Evolutionary conservation across 768 basidiomycete species (phyloP), one percentile per base, ranked within the genome.

Genomic region (Heimioporus sp.): DNA sequence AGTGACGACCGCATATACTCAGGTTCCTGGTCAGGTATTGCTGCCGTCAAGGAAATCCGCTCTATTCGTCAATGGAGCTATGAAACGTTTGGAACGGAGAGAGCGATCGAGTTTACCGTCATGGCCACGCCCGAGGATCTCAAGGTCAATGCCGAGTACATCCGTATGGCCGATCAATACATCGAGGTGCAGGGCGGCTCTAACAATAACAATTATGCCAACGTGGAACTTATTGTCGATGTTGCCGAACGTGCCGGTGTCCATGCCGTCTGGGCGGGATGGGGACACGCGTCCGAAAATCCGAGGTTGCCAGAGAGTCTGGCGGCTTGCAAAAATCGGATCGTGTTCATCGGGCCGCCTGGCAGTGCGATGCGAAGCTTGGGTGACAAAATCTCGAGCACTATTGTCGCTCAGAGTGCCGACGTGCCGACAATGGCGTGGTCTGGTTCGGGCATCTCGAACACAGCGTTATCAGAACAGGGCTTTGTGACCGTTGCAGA

Each of bases 41-140:
- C 96, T 46, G 97, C 95, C 49, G 97, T 99, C 44, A 99, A 99
- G 73, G 97, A 98, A 75, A 99, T 99, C 64, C 86, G 97, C 44
- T 98, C 97, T 43, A 89, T 99, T 60, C 85, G 97, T 51, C 96
- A 98, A 84, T 99, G 97, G 97, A 94, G 92, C 65, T 99, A 98
- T 75, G 97, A 98, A 75, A 94, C 95, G 0, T 99, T 99, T 72
- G 97, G 97, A 54, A 85, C 85, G 49, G 97, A 99, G 67, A 87
- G 92, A 59, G 91, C 90, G 49, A 81, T 99, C 73, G 95, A 99
- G 70, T 98, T 99, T 78, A 96, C 94, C 36, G 97, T 98, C 54
- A 98, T 99, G 97, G 94, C 97, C 46, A 99, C 97, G 12, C 97
- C 97, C 20, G 97, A 99, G 69, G 96, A 98, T 74, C 77, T 98